phyloP scores from a whole-genome alignment of 1,139 yeast species.

The Candida neerlandica region DNA sequence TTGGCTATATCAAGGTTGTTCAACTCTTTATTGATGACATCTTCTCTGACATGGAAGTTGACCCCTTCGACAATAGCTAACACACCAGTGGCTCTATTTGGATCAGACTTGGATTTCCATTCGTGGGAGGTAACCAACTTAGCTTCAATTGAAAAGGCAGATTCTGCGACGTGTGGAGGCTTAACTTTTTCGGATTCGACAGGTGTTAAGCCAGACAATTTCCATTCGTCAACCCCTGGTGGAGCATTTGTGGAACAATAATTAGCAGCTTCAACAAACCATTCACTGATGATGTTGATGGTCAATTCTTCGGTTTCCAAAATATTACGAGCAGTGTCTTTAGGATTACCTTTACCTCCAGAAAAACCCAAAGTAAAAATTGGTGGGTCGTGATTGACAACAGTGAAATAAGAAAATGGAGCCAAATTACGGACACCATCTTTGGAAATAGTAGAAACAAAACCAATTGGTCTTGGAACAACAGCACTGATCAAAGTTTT shows the following conservation, averaged over 20 bases:
- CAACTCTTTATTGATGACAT: constrained; percentile 45
- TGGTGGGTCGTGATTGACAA: constrained; percentile 60
- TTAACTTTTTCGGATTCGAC: constrained; percentile 45
- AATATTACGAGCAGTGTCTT: constrained; percentile 54
- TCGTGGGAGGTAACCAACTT: constrained; percentile 48
- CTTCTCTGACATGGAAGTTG: constrained; percentile 59
- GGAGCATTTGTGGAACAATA: constrained; percentile 53
- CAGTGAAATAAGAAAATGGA: constrained; percentile 58
- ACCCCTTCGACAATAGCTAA: constrained; percentile 56
- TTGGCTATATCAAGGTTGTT: constrained; percentile 48
- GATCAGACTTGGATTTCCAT: constrained; percentile 44
- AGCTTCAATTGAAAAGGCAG: constrained; percentile 62
- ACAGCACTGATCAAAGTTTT: constrained; percentile 51
- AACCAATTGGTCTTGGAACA: constrained; percentile 63
- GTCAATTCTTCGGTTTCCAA: constrained; percentile 56
- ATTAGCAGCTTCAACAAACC: constrained; percentile 68
- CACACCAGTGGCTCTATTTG: constrained; percentile 41
- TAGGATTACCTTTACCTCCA: constrained; percentile 37
- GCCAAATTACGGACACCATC: constrained; percentile 55
- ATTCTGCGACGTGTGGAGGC: constrained; percentile 61
- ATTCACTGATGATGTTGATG: constrained; percentile 62
- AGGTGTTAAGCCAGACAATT: constrained; percentile 56
- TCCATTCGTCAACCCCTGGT: constrained; percentile 55
- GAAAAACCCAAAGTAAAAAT: constrained; percentile 55
- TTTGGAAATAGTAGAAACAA: constrained; percentile 47